Percentiles rank a stretch among this genome's conserved stretches.
Evolutionary conservation across 2,329 filamentous ascomycete genomes (phyloP).

Genomic region (Xylariaceae sp.): DNA sequence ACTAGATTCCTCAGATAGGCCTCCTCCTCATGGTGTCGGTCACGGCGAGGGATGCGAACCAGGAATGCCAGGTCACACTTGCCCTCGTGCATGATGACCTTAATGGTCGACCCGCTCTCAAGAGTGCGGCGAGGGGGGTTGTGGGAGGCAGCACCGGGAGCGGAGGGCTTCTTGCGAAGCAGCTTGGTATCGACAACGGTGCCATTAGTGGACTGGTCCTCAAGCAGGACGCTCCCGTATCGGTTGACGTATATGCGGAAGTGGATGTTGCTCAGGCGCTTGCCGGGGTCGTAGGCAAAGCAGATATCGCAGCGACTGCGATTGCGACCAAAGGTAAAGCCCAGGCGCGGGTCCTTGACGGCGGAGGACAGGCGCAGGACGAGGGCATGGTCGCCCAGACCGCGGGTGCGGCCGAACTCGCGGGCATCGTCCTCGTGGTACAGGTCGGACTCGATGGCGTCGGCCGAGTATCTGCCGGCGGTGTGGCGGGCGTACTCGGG

Average conservation of each 20-base stretch:
- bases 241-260: slow-evolving; percentile 90
- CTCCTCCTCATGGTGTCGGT: slow-evolving; percentile 58
- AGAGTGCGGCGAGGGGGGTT: slow-evolving; percentile 56
- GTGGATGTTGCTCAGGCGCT: slow-evolving; percentile 87
- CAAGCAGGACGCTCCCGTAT: slow-evolving; percentile 83
- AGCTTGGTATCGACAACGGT: slow-evolving; percentile 76
- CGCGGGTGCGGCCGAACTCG: slow-evolving; percentile 49
- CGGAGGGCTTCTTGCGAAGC: slow-evolving; percentile 51
- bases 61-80: slow-evolving; percentile 69
- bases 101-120: slow-evolving; percentile 67
- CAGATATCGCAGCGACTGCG: slow-evolving; percentile 65
- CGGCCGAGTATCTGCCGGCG: slow-evolving; percentile 45
- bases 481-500: slow-evolving; percentile 45
- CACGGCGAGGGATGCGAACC: slow-evolving; percentile 76
- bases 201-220: slow-evolving; percentile 94
- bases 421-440: slow-evolving; percentile 47
- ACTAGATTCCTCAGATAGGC: slow-evolving; percentile 66
- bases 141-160: slow-evolving; percentile 33
- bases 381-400: slow-evolving; percentile 61
- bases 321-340: slow-evolving; percentile 87
- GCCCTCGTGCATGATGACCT: slow-evolving; percentile 56
- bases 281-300: slow-evolving; percentile 61
- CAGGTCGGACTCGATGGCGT: slow-evolving; percentile 50
- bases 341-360: slow-evolving; percentile 63
- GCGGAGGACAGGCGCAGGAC: slow-evolving; percentile 74